These are phyloP conservation scores for Trichophyton verrucosum DNA, from an alignment of 2,329 filamentous ascomycete genomes.

Conservation along the genomic window DNA sequence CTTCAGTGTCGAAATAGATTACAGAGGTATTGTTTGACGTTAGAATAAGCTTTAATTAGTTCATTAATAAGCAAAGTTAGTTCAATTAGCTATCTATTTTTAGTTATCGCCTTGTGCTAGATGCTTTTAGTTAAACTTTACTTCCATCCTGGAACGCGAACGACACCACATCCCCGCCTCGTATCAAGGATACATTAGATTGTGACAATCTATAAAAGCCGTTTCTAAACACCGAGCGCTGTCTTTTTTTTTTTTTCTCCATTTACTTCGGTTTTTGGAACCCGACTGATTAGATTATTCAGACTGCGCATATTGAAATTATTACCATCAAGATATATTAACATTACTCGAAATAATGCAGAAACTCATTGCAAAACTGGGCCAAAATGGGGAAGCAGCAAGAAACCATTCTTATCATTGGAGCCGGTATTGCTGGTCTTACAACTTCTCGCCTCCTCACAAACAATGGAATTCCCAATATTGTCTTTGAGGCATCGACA, in stretches of 20 bases:
- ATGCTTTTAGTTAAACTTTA: too few species aligned
- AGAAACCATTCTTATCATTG: neutral
- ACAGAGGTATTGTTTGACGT: neutral
- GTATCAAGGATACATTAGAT: neutral
- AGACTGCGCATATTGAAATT: neutral
- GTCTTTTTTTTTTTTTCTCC: neutral
- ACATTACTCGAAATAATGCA: neutral
- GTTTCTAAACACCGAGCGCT: neutral
- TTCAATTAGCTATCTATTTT: neutral
- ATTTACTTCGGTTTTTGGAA: neutral
- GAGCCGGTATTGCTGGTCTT: neutral
- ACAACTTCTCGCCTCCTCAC: neutral
- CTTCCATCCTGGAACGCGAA: neutral
- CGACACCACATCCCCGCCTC: neutral
- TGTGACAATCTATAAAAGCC: neutral
- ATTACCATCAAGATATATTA: neutral
- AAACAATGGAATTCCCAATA: neutral
- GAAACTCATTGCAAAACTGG: conserved; percentile 21
- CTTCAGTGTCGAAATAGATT: neutral
- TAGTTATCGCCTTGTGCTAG: neutral
- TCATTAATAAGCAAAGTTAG: neutral
- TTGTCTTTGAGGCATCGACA: neutral
- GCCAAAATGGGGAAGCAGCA: neutral
- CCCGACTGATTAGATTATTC: neutral
- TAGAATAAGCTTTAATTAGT: neutral